These are phyloP conservation scores for Loxodes magnus DNA, from an alignment of 73 alveolate species.

Conservation along the genomic window DNA sequence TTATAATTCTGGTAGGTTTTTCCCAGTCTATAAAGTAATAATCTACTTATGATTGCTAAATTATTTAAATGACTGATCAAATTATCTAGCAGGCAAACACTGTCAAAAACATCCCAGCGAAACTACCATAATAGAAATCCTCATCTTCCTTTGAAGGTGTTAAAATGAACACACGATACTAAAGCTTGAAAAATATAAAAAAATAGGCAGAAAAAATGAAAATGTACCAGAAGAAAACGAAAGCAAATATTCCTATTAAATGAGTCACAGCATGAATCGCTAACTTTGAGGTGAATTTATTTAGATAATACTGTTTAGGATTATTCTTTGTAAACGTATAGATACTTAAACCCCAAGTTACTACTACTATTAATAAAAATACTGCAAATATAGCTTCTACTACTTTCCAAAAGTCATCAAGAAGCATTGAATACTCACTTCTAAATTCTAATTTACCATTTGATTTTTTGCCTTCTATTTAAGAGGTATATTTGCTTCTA, in stretches of 20 bases:
- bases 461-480: slow-evolving; percentile 1
- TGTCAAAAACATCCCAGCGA: slow-evolving; percentile 54
- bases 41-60: slow-evolving; percentile 53
- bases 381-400: no score
- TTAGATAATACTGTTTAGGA: slow-evolving; percentile 32
- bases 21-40: slow-evolving; percentile 91
- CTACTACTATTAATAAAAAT: slow-evolving; percentile 14
- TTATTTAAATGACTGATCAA: slow-evolving; percentile 42
- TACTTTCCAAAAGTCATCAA: slow-evolving; percentile 24
- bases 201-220: slow-evolving; percentile 71
- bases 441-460: slow-evolving; percentile 24
- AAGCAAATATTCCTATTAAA: slow-evolving; percentile 55
- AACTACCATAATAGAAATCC: slow-evolving; percentile 41
- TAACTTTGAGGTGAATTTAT: slow-evolving; percentile 29
- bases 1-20: slow-evolving; percentile 39
- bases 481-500: slow-evolving; percentile 14
- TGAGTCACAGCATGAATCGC: slow-evolving; percentile 27
- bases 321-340: slow-evolving; percentile 60
- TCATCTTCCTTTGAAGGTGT: slow-evolving; percentile 46
- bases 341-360: slow-evolving; percentile 42
- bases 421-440: slow-evolving; percentile 31
- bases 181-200: slow-evolving; percentile 73
- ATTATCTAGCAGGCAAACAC: slow-evolving; percentile 50
- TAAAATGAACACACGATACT: slow-evolving; percentile 62
- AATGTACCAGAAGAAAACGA: slow-evolving; percentile 67